Base-by-base conservation (phyloP, 2,329 filamentous ascomycete genomes). In the Scolecobasidium constrictum region DNA sequence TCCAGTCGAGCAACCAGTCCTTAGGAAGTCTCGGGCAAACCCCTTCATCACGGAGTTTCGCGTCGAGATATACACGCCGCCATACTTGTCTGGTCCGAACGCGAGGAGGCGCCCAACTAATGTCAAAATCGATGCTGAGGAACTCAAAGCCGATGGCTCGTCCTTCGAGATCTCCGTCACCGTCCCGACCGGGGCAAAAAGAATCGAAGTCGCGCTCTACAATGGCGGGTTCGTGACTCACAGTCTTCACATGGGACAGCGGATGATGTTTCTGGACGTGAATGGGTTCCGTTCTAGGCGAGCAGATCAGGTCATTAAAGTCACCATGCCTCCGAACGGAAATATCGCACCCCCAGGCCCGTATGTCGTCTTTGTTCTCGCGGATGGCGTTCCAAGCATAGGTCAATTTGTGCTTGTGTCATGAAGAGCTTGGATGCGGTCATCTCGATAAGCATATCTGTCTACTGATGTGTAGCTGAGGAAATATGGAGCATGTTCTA, bases 301-400 rank as follows among this genome's bases (percentile, higher is more conserved):
- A 69, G 43, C 56, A 66, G 6, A 72, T 71, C 13, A 67, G 58
- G 59, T 58, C 2, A 80, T 77, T 53, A 72, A 64, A 0, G 68
- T 81, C 19, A 72, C 64, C 1, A 67, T 76, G 3, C 77, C 77
- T 2, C 75, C 75, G 1, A 64, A 66, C 35, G 64, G 66, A n/a
- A 67, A 78, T 50, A 60, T 77, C 42, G 68, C 66, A 15, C 76
- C 77, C 4, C 73, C 77, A 0, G 75, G 75, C 5, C 81, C 76
- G 76, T 78, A 75, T 52, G 71, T 77, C 56, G 64, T 81, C 57
- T 81, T 73, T 52, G 68, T 81, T 1, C 66, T 81, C 2, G 76
- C 81, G 42, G 72, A 72, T 4, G 52, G 52, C 13, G 72, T 75
- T 15, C 78, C 79, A 0, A 75, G 71, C 3, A 62, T 74, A 12